Conservation (phyloP, 148 eudicot genomes). For the Rhododendron simsii region DNA sequence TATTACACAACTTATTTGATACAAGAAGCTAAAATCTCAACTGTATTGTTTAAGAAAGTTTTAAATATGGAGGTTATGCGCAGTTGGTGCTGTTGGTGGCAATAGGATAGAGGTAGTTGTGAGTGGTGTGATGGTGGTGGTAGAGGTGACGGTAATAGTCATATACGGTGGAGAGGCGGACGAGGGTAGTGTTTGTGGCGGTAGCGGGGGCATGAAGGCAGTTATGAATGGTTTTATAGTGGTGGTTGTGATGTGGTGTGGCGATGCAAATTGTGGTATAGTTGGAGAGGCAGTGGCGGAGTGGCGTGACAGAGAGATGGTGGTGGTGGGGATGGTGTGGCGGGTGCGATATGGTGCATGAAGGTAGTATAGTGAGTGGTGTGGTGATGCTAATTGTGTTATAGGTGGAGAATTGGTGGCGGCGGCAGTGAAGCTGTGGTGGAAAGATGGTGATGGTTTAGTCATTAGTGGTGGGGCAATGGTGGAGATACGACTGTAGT, state of each 20-base stretch:
- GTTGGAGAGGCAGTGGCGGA: background rate
- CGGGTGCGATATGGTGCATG: too few relatives aligned
- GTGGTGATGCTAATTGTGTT: background rate
- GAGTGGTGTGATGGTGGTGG: background rate
- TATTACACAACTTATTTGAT: background rate
- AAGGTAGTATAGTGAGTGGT: background rate
- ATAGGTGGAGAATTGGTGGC: background rate
- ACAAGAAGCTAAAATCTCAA: background rate
- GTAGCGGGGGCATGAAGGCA: background rate
- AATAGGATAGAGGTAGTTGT: background rate
- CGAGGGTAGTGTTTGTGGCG: background rate
- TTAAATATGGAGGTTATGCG: background rate
- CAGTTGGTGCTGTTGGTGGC: background rate
- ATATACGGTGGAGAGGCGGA: background rate
- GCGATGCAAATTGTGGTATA: background rate
- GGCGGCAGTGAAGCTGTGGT: background rate
- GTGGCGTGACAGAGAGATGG: background rate
- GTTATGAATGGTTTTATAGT: background rate
- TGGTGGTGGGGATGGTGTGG: background rate
- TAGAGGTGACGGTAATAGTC: background rate
- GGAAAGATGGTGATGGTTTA: too few relatives aligned
- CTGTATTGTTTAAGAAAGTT: background rate
- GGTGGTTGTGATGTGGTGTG: background rate
- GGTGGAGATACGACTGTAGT: background rate
- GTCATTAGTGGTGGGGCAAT: background rate